Conservation (phyloP, 116 monocot genomes). For the Cymodocea nodosa region DNA sequence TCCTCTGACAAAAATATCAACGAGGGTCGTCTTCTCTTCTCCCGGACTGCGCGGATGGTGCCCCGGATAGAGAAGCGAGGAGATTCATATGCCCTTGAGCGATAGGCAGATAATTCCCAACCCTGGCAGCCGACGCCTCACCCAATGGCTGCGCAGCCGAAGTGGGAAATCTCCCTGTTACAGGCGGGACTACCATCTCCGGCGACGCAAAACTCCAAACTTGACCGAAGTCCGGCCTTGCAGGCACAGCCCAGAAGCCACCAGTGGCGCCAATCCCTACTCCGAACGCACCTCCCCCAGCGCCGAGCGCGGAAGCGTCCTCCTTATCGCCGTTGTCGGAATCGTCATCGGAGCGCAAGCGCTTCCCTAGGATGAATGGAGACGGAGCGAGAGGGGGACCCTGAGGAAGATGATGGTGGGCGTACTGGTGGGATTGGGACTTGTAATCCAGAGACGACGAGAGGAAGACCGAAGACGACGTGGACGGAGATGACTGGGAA, state of each 20-base stretch:
- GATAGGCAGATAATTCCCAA: conserved; percentile 40
- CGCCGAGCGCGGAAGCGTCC: conserved; percentile 2
- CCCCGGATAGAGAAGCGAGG: conserved; percentile 31
- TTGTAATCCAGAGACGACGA: conserved; percentile 8
- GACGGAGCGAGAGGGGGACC: conserved; percentile 9
- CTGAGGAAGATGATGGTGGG: conserved; percentile 9
- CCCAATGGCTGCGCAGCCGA: conserved; percentile 23
- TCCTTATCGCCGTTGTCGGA: conserved; percentile 15
- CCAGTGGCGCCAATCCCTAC: conserved; percentile 13
- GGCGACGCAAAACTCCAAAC: conserved; percentile 66
- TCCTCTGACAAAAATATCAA: conserved; percentile 9
- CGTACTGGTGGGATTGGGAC: neutral
- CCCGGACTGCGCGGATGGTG: conserved; percentile 11
- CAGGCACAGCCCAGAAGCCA: conserved; percentile 60
- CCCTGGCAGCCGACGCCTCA: conserved; percentile 37
- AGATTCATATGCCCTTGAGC: conserved; percentile 41
- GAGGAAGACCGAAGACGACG: conserved; percentile 2
- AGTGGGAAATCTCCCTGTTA: conserved; percentile 14
- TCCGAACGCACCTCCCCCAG: conserved; percentile 4
- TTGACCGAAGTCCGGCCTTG: conserved; percentile 56
- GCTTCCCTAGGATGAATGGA: conserved; percentile 47
- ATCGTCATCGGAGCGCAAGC: conserved; percentile 25
- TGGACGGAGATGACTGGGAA: conserved; percentile 15
- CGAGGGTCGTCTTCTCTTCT: conserved; percentile 42
- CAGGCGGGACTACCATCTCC: conserved; percentile 31